Percentiles rank a stretch among this genome's conserved stretches.
phyloP scores from a whole-genome alignment of 148 eudicot species.

The Rheum nobile region DNA sequence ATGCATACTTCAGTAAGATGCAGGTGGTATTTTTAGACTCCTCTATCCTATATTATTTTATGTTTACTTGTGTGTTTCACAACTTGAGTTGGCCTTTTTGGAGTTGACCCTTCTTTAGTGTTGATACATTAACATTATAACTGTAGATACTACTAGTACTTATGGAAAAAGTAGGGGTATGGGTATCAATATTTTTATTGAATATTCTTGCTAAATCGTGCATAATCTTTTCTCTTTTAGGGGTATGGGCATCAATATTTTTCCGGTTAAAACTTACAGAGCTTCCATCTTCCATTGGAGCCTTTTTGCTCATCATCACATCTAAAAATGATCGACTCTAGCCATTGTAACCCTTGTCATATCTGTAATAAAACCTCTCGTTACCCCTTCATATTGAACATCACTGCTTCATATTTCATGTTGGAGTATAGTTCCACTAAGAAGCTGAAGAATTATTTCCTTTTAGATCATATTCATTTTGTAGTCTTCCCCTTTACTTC shows the following conservation, averaged over 20 bases:
- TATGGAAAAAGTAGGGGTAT: background rate
- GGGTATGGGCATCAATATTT: background rate
- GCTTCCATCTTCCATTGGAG: background rate
- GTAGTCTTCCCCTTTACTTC: background rate
- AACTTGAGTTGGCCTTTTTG: background rate
- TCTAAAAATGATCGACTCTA: background rate
- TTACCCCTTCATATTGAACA: background rate
- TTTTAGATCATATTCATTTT: background rate
- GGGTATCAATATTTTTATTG: no score
- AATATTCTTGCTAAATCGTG: background rate
- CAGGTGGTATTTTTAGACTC: constrained; percentile 33
- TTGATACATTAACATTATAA: background rate
- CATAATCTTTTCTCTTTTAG: background rate
- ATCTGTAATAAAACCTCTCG: background rate
- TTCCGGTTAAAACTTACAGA: background rate
- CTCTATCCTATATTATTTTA: background rate
- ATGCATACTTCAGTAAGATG: constrained; percentile 89
- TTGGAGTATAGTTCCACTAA: background rate
- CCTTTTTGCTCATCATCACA: background rate
- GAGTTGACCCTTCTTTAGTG: background rate
- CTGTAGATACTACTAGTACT: background rate
- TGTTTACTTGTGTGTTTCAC: background rate
- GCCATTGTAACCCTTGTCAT: background rate
- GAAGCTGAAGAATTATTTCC: background rate
- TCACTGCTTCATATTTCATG: background rate